phyloP scores from a whole-genome alignment of 805 yeast species.

The Priceomyces carsonii region DNA sequence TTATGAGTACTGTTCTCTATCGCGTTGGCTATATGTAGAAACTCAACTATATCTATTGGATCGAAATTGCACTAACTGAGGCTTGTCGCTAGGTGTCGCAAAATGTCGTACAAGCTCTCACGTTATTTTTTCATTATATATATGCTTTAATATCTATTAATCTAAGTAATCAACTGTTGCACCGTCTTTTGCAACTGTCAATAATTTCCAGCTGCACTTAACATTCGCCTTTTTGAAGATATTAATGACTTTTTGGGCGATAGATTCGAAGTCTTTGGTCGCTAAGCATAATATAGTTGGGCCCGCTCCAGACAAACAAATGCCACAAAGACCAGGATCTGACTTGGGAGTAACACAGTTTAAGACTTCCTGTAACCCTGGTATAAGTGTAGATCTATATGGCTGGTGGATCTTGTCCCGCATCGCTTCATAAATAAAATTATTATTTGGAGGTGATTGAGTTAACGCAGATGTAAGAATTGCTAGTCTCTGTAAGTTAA shows the following conservation, averaged over 20 bases:
- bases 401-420: slow-evolving; percentile 97
- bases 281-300: slow-evolving; percentile 96
- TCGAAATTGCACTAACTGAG: background rate
- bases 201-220: slow-evolving; percentile 76
- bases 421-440: slow-evolving; percentile 90
- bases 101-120: too few species aligned
- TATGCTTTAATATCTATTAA: slow-evolving; percentile 4
- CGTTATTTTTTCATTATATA: too few species aligned
- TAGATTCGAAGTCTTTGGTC: slow-evolving; percentile 79
- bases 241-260: slow-evolving; percentile 73
- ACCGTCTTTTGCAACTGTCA: slow-evolving; percentile 88
- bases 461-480: slow-evolving; percentile 90
- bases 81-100: slow-evolving; percentile 3
- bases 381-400: slow-evolving; percentile 88
- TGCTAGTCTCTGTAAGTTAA: slow-evolving; percentile 91
- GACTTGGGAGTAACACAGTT: slow-evolving; percentile 76
- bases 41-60: background rate
- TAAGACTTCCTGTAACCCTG: slow-evolving; percentile 84
- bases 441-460: slow-evolving; percentile 78
- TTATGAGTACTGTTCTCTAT: too few species aligned
- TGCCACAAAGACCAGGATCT: slow-evolving; percentile 86
- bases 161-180: slow-evolving; percentile 50
- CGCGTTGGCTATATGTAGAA: too few species aligned
- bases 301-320: slow-evolving; percentile 96
- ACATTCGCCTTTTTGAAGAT: slow-evolving; percentile 69